phyloP scores from a whole-genome alignment of 768 basidiomycete genomes.

The Leccinum incarnatum region DNA sequence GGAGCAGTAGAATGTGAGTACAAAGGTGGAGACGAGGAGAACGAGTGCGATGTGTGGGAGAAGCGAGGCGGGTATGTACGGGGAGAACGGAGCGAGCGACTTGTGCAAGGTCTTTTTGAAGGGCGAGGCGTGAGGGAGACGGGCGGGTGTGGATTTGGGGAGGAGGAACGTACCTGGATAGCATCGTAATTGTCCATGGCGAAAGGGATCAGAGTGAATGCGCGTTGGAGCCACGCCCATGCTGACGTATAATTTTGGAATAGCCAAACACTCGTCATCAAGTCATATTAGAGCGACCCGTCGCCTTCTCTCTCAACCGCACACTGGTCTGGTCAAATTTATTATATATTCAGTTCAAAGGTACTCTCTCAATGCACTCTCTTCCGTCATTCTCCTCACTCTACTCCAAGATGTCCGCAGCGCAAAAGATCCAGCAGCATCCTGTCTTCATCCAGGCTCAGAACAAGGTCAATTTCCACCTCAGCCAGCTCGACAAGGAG shows the following conservation, averaged over 20 bases:
- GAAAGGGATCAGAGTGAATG: neutral
- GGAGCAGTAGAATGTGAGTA: slow-evolving; percentile 87
- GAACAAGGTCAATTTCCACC: slow-evolving; percentile 77
- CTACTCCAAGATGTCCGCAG: slow-evolving; percentile 61
- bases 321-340: neutral
- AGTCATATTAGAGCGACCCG: slow-evolving; percentile 35
- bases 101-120: slow-evolving; percentile 56
- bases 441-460: slow-evolving; percentile 82
- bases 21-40: slow-evolving; percentile 73
- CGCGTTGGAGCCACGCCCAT: slow-evolving; percentile 7
- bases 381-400: neutral
- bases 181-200: slow-evolving; percentile 55
- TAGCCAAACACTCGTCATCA: slow-evolving; percentile 66
- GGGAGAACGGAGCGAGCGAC: slow-evolving; percentile 66
- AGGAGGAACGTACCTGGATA: slow-evolving; percentile 44
- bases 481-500: slow-evolving; percentile 95
- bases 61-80: slow-evolving; percentile 60
- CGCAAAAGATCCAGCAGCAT: slow-evolving; percentile 84
- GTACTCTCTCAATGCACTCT: slow-evolving; percentile 2
- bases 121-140: slow-evolving; percentile 5
- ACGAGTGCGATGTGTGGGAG: slow-evolving; percentile 76
- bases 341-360: slow-evolving; percentile 13
- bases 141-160: neutral
- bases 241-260: slow-evolving; percentile 44
- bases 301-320: slow-evolving; percentile 25